Evolutionary conservation across 1,139 yeast genomes (phyloP).

Genomic region (Suhomyces coccinellae): DNA sequence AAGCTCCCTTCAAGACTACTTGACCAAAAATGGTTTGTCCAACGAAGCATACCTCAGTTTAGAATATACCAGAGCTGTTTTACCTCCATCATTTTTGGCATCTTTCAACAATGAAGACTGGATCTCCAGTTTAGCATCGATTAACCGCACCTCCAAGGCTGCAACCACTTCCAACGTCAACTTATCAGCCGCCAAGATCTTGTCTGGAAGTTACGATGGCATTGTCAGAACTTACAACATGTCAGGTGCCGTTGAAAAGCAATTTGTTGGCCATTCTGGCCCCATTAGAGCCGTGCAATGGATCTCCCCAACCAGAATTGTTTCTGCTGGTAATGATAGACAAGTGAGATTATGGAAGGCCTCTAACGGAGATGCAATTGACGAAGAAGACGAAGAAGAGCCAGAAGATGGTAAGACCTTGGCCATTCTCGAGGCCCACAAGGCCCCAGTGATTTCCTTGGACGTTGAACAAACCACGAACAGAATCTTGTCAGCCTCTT

Average conservation of each 20-base stretch:
- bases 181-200: constrained; percentile 49
- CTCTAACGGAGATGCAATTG: constrained; percentile 45
- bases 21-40: constrained; percentile 74
- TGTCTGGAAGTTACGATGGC: constrained; percentile 94
- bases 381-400: constrained; percentile 48
- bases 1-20: constrained; percentile 76
- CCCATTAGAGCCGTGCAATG: constrained; percentile 82
- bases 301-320: constrained; percentile 71
- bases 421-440: constrained; percentile 87
- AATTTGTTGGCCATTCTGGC: constrained; percentile 83
- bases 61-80: constrained; percentile 88
- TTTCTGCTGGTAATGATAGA: constrained; percentile 87
- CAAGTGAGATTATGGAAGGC: constrained; percentile 87
- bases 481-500: constrained; percentile 79
- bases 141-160: constrained; percentile 31
- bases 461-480: constrained; percentile 54
- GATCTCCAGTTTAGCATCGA: constrained; percentile 76
- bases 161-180: constrained; percentile 32
- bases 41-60: constrained; percentile 76
- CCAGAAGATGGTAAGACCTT: constrained; percentile 72
- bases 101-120: constrained; percentile 93
- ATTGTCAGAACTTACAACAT: constrained; percentile 85
- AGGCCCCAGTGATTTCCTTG: constrained; percentile 78
- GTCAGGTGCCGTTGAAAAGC: constrained; percentile 81
- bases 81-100: constrained; percentile 90